phyloP scores from a whole-genome alignment of 2,329 filamentous ascomycete genomes.

The Epichloe festucae region DNA sequence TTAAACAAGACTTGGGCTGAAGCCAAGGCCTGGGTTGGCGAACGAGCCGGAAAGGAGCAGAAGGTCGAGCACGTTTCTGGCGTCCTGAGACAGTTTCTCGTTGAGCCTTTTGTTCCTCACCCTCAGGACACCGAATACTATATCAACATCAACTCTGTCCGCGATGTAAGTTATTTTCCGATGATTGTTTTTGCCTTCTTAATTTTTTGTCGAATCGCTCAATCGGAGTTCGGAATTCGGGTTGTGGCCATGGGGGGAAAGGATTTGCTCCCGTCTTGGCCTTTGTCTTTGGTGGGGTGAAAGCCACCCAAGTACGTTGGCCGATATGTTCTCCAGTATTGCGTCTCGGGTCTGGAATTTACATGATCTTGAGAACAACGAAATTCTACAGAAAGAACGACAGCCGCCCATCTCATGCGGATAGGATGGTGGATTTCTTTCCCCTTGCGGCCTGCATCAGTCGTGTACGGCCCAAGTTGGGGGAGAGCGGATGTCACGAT shows the following conservation, averaged over 20 bases:
- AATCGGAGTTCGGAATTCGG: background rate
- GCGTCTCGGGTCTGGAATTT: no score
- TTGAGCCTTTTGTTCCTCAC: slow-evolving; percentile 97
- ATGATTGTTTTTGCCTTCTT: slow-evolving; percentile 9
- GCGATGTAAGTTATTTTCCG: slow-evolving; percentile 65
- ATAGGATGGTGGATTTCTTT: background rate
- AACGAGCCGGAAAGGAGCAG: slow-evolving; percentile 80
- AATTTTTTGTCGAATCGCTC: background rate
- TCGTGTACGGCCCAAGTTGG: slow-evolving; percentile 3
- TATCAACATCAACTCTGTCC: slow-evolving; percentile 99
- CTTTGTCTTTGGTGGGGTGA: background rate
- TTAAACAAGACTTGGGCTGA: slow-evolving; percentile 97
- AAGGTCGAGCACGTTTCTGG: slow-evolving; percentile 87
- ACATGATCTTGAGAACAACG: no score
- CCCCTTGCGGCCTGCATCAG: slow-evolving; percentile 1
- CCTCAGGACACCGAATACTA: slow-evolving; percentile 95
- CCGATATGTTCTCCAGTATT: background rate
- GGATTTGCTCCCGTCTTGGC: background rate
- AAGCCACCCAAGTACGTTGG: background rate
- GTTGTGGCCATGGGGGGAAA: background rate
- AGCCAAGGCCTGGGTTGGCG: slow-evolving; percentile 85
- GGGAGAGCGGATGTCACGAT: slow-evolving; percentile 24
- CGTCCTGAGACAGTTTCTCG: slow-evolving; percentile 84
- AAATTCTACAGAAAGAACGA: background rate
- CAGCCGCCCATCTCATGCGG: slow-evolving; percentile 7